phyloP scores from a whole-genome alignment of 768 basidiomycete genomes.

The Leccinum aurantiacum region DNA sequence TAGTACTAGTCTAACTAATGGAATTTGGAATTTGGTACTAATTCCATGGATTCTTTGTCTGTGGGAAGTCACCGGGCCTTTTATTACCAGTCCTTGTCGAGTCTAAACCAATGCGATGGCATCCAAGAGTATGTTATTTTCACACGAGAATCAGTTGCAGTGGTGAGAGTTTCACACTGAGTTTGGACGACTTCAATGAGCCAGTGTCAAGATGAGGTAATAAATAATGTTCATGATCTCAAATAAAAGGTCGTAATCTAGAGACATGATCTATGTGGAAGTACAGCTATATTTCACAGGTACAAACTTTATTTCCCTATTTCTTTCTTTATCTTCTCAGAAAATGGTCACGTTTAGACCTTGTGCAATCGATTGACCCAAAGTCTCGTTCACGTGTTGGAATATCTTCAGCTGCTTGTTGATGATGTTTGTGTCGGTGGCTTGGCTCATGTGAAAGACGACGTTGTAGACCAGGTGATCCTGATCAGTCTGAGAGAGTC shows the following conservation, averaged over 20 bases:
- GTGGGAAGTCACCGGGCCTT: not conserved
- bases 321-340: not conserved
- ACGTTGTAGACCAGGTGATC: no score
- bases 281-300: not conserved
- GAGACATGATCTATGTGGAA: not conserved
- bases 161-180: not conserved
- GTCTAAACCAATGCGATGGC: not conserved
- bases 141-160: not conserved
- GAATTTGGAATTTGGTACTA: not conserved
- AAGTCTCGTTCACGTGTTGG: conserved; percentile 36
- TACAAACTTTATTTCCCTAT: not conserved
- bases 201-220: not conserved
- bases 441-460: no score
- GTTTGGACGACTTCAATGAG: not conserved
- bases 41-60: not conserved
- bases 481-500: not conserved
- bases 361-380: conserved; percentile 38
- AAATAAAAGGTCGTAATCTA: not conserved
- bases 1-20: not conserved
- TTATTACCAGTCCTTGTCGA: not conserved
- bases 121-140: not conserved
- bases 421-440: conserved; percentile 23
- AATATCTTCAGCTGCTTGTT: conserved; percentile 36
- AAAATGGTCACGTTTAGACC: conserved; percentile 28
- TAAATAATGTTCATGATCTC: not conserved